Percentiles rank a stretch among this genome's conserved stretches.
These are phyloP conservation scores for Daldinia bambusicola DNA, from an alignment of 495 filamentous ascomycete genomes.

Conservation along the genomic window DNA sequence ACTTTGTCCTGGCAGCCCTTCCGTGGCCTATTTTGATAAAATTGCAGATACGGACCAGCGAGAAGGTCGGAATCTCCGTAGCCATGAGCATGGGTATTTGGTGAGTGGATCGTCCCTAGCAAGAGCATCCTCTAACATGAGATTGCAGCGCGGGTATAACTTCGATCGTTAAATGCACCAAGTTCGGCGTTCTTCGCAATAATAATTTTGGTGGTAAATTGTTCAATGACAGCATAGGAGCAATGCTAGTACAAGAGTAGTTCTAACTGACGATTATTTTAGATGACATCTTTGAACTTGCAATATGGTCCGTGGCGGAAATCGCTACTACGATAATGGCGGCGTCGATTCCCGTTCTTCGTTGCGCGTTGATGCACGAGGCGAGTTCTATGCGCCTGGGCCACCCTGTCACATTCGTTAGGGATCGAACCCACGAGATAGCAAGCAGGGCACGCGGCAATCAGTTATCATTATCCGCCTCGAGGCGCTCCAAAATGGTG, in stretches of 20 bases:
- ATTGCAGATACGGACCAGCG: slow-evolving; percentile 50
- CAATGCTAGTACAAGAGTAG: slow-evolving; percentile 21
- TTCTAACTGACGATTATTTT: background rate
- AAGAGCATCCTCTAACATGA: background rate
- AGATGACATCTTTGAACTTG: slow-evolving; percentile 46
- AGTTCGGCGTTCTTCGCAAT: background rate
- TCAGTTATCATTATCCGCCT: background rate
- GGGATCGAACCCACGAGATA: background rate
- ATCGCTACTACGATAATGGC: slow-evolving; percentile 51
- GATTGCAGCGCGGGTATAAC: background rate
- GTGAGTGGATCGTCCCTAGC: background rate
- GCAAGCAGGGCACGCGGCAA: background rate
- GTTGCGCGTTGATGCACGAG: slow-evolving; percentile 40
- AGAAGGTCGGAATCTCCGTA: slow-evolving; percentile 50
- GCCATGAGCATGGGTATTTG: background rate
- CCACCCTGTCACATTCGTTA: background rate
- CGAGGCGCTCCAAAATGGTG: background rate
- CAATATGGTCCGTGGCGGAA: slow-evolving; percentile 48
- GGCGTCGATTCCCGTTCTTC: slow-evolving; percentile 50
- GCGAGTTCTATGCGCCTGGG: background rate
- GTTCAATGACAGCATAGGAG: background rate
- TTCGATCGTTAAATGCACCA: background rate
- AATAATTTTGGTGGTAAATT: background rate
- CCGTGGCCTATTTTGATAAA: slow-evolving; percentile 50
- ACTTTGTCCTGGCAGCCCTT: slow-evolving; percentile 51